Evolutionary conservation across 352 stramenopile genomes (phyloP).

Genomic region (Phytophthora citricola): DNA sequence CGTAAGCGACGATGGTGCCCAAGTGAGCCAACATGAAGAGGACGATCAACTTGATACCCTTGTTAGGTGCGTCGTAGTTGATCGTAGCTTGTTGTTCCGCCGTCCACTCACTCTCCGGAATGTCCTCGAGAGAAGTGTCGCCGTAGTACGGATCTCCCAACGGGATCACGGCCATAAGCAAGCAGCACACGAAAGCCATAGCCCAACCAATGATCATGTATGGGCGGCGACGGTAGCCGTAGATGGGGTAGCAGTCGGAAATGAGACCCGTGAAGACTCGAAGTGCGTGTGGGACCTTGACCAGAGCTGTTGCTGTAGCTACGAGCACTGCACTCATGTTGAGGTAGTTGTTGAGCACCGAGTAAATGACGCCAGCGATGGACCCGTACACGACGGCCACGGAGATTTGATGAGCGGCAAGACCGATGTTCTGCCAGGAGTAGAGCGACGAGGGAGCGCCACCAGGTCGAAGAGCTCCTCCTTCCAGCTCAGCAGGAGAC

Average conservation of each 20-base stretch:
- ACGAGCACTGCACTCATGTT: conserved; percentile 50
- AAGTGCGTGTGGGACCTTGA: conserved; percentile 45
- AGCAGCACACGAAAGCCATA: conserved; percentile 32
- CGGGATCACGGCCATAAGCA: conserved; percentile 50
- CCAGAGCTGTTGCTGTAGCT: conserved; percentile 42
- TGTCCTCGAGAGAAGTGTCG: conserved; percentile 32
- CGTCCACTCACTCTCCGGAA: conserved; percentile 28
- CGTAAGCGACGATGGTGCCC: conserved; percentile 49
- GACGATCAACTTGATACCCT: conserved; percentile 45
- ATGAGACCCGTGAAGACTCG: conserved; percentile 51
- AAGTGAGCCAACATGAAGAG: conserved; percentile 60
- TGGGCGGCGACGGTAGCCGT: conserved; percentile 42
- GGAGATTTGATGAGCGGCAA: conserved; percentile 45
- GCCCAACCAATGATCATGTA: conserved; percentile 35
- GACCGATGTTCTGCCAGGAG: conserved; percentile 37
- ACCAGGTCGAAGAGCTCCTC: conserved; percentile 39
- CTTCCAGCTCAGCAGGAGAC: conserved; percentile 30
- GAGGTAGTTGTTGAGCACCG: conserved; percentile 64
- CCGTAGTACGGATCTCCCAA: conserved; percentile 52
- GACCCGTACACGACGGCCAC: conserved; percentile 50
- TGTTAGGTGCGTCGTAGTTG: conserved; percentile 39
- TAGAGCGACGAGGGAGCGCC: conserved; percentile 46
- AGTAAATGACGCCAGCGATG: conserved; percentile 38
- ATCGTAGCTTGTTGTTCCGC: conserved; percentile 36
- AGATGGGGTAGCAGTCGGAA: conserved; percentile 52